Evolutionary conservation across 495 filamentous ascomycete species (phyloP).

Genomic region (Neurospora sp.): DNA sequence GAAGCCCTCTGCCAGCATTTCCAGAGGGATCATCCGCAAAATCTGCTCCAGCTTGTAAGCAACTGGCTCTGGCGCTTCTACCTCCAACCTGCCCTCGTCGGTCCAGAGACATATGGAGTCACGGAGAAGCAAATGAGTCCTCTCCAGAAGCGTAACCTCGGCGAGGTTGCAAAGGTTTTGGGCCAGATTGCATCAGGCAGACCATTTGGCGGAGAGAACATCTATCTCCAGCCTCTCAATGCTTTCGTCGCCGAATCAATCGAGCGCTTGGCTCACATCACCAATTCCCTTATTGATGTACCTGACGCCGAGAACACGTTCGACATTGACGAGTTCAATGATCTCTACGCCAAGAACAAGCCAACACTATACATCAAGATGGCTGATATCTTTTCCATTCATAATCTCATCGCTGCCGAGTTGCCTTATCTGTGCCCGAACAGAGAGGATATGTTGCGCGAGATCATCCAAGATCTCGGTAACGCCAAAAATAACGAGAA

Average conservation of each 20-base stretch:
- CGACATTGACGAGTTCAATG: constrained; percentile 97
- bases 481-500: constrained; percentile 92
- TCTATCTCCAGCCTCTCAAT: constrained; percentile 92
- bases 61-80: constrained; percentile 93
- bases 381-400: constrained; percentile 93
- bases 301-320: constrained; percentile 82
- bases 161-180: constrained; percentile 84
- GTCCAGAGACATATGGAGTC: constrained; percentile 84
- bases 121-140: constrained; percentile 79
- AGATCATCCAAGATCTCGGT: constrained; percentile 85
- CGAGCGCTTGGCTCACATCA: constrained; percentile 66
- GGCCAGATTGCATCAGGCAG: constrained; percentile 76
- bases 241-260: constrained; percentile 80
- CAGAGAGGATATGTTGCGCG: constrained; percentile 80
- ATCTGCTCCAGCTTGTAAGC: constrained; percentile 72
- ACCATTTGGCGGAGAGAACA: constrained; percentile 85
- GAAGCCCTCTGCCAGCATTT: constrained; percentile 66
- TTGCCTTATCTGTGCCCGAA: constrained; percentile 63
- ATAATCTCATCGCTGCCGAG: constrained; percentile 75
- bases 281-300: constrained; percentile 63
- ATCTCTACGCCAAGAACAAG: constrained; percentile 89
- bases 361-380: constrained; percentile 98
- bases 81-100: constrained; percentile 74
- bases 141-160: constrained; percentile 85
- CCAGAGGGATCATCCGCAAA: constrained; percentile 63